Conservation (phyloP, 345 rosid genomes). For the Dipteronia dyeriana region DNA sequence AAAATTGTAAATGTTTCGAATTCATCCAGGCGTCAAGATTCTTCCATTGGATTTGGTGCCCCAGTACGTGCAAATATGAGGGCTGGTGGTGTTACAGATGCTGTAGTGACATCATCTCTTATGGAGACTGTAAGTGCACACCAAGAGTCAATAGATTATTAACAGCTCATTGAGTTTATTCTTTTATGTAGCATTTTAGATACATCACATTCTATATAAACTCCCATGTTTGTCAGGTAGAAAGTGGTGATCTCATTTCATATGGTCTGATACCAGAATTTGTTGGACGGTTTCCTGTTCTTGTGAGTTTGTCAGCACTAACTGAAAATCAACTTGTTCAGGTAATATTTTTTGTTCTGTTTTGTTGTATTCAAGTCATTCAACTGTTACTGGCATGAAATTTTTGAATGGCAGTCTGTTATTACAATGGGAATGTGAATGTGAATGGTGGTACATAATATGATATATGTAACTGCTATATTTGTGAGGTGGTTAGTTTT, state of each 20-base stretch:
- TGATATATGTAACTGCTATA: background rate
- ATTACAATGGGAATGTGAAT: background rate
- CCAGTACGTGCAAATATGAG: conserved; percentile 99
- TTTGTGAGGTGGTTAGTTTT: background rate
- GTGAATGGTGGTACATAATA: background rate
- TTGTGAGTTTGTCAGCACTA: conserved; percentile 91
- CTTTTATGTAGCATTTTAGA: background rate
- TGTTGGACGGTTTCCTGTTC: conserved; percentile 97
- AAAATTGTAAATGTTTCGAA: conserved; percentile 12
- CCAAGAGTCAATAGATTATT: conserved; percentile 16
- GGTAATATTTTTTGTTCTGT: conserved; percentile 42
- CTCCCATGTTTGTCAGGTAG: conserved; percentile 62
- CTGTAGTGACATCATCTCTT: conserved; percentile 75
- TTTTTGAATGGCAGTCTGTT: background rate
- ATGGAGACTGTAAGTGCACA: conserved; percentile 78
- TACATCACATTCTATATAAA: conserved; percentile 9
- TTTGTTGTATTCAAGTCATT: background rate
- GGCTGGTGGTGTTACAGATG: conserved; percentile 70
- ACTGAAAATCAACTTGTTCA: conserved; percentile 95
- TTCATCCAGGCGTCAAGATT: conserved; percentile 83
- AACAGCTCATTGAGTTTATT: conserved; percentile 9
- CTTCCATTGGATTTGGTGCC: conserved; percentile 98
- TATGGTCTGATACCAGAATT: conserved; percentile 98
- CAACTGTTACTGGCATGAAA: background rate
- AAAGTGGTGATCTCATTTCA: conserved; percentile 90